These are phyloP conservation scores for Cruciata laevipes DNA, from an alignment of 257 asterid species.

Conservation along the genomic window DNA sequence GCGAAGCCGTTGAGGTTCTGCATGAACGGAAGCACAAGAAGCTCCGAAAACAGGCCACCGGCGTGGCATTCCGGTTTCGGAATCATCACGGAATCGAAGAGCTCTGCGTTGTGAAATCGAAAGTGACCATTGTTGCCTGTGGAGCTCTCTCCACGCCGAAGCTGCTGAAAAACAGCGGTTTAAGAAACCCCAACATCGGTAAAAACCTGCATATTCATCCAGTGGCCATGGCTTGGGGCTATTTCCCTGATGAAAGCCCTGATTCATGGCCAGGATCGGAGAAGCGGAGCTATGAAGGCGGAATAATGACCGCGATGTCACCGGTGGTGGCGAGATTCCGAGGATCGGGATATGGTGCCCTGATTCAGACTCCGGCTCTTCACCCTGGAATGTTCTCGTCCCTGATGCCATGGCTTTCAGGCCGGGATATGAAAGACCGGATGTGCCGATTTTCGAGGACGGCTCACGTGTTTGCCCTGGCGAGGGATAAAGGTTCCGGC, in stretches of 20 bases:
- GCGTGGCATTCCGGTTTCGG: slow-evolving; percentile 44
- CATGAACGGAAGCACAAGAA: slow-evolving; percentile 16
- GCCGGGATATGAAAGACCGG: slow-evolving; percentile 46
- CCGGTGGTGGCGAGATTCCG: slow-evolving; percentile 31
- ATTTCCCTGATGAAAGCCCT: slow-evolving; percentile 39
- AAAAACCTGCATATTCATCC: slow-evolving; percentile 70
- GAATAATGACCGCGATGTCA: slow-evolving; percentile 76
- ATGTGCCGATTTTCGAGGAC: slow-evolving; percentile 63
- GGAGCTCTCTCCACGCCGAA: slow-evolving; percentile 79
- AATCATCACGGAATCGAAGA: slow-evolving; percentile 31
- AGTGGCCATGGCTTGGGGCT: slow-evolving; percentile 70
- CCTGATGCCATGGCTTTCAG: slow-evolving; percentile 69
- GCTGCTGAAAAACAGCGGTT: slow-evolving; percentile 52
- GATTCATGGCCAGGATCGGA: slow-evolving; percentile 48
- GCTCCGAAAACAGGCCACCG: slow-evolving; percentile 28
- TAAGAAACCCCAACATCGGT: slow-evolving; percentile 67
- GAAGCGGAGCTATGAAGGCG: slow-evolving; percentile 64
- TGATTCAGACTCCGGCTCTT: slow-evolving; percentile 69
- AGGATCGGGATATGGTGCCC: slow-evolving; percentile 49
- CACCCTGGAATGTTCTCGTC: slow-evolving; percentile 82
- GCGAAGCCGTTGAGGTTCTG: slow-evolving; percentile 49
- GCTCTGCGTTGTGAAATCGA: slow-evolving; percentile 45
- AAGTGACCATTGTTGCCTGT: slow-evolving; percentile 52
- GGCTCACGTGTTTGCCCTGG: slow-evolving; percentile 50
- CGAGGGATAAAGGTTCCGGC: slow-evolving; percentile 71